Evolutionary conservation across 345 rosid species (phyloP).

Genomic region (Mercurialis annua): DNA sequence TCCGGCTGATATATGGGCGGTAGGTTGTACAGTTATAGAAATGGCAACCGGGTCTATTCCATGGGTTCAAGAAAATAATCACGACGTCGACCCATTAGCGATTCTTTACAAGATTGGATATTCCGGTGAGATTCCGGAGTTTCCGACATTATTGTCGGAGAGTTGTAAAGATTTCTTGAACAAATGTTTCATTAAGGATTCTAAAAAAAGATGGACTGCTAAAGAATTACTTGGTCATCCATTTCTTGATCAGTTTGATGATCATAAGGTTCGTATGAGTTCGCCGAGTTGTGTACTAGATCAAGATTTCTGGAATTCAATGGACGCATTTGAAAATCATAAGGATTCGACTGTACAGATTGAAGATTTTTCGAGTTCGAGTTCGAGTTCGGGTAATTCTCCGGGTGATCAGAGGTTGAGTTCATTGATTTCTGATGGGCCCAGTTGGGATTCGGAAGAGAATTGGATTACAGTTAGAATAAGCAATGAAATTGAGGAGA

Average conservation of each 20-base stretch:
- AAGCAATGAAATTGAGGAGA: conserved; percentile 32
- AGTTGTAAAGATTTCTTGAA: conserved; percentile 57
- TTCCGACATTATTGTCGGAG: conserved; percentile 59
- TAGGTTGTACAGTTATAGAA: conserved; percentile 73
- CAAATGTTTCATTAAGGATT: conserved; percentile 60
- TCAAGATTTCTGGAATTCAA: conserved; percentile 67
- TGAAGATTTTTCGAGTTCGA: not conserved
- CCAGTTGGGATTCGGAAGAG: conserved; percentile 38
- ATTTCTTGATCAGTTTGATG: conserved; percentile 36
- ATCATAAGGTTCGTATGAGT: conserved; percentile 15
- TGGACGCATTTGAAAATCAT: conserved; percentile 34
- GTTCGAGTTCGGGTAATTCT: conserved; percentile 16
- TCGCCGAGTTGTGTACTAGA: conserved; percentile 79
- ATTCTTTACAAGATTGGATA: conserved; percentile 76
- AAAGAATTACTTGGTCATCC: conserved; percentile 67
- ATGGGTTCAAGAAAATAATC: conserved; percentile 60
- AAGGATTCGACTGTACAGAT: conserved; percentile 18
- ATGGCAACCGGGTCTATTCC: conserved; percentile 73
- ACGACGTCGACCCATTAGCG: conserved; percentile 65
- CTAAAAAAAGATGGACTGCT: conserved; percentile 58
- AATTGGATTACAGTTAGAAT: conserved; percentile 80
- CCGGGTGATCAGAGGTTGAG: conserved; percentile 40
- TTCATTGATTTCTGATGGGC: conserved; percentile 8
- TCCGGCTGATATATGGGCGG: conserved; percentile 85
- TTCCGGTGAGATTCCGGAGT: conserved; percentile 57